phyloP scores from a whole-genome alignment of 164 flowering plant genomes.

The Vitis labrusca region DNA sequence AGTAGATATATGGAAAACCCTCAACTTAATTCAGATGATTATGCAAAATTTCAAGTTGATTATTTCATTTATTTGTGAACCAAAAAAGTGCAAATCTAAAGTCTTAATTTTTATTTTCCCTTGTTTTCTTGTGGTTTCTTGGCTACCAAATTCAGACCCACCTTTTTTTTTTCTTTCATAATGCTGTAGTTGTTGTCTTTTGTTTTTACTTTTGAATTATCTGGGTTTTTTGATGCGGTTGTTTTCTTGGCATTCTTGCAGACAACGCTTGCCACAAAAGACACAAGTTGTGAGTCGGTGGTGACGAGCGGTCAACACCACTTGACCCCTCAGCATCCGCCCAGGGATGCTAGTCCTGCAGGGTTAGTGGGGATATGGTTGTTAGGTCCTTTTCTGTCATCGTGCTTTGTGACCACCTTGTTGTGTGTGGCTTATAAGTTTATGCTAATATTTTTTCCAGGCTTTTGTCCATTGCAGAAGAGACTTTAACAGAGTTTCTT shows the following conservation, averaged over 20 bases:
- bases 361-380: constrained; percentile 49
- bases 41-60: too few species aligned
- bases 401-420: constrained; percentile 15
- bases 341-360: constrained; percentile 81
- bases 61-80: too few species aligned
- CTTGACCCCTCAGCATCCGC: constrained; percentile 60
- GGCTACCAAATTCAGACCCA: too few species aligned
- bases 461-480: constrained; percentile 86
- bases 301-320: constrained; percentile 75
- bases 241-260: constrained; percentile 17
- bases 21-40: too few species aligned
- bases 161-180: too few species aligned
- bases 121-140: too few species aligned
- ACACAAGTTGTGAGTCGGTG: constrained; percentile 74
- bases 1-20: too few species aligned
- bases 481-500: constrained; percentile 86
- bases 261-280: constrained; percentile 57
- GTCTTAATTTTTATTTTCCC: too few species aligned
- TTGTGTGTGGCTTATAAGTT: constrained; percentile 10
- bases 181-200: background rate
- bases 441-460: constrained; percentile 38
- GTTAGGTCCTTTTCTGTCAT: constrained; percentile 24
- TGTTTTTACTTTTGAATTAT: background rate
- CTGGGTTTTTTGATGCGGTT: background rate
- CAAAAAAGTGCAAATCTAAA: too few species aligned